These are phyloP conservation scores for Scheffersomyces cryptocercus DNA, from an alignment of 1,139 yeast genomes.

Conservation along the genomic window DNA sequence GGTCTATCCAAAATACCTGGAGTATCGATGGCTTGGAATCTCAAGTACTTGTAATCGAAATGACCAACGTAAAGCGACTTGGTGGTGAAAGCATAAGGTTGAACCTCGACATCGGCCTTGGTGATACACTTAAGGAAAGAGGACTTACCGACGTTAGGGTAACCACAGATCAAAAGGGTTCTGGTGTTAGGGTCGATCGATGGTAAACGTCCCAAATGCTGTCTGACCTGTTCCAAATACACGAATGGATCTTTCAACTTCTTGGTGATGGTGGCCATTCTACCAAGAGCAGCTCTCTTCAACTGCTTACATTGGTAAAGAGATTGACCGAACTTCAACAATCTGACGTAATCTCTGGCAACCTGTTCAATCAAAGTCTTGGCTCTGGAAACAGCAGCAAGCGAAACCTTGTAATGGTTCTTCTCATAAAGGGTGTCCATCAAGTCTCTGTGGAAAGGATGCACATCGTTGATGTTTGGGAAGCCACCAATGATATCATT, in stretches of 20 bases:
- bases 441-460: constrained; percentile 96
- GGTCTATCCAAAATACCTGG: constrained; percentile 99
- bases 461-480: constrained; percentile 96
- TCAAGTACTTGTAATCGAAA: constrained; percentile 93
- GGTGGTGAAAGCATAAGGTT: constrained; percentile 98
- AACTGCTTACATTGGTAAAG: constrained; percentile 97
- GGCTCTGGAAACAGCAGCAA: constrained; percentile 93
- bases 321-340: constrained; percentile 95
- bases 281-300: constrained; percentile 97
- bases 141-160: constrained; percentile 98
- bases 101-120: constrained; percentile 98
- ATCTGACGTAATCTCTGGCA: constrained; percentile 88
- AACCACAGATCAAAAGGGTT: constrained; percentile 95
- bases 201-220: constrained; percentile 97
- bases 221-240: constrained; percentile 97
- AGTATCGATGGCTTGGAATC: constrained; percentile 98
- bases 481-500: constrained; percentile 82
- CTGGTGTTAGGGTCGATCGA: constrained; percentile 98
- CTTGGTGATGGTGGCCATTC: constrained; percentile 98
- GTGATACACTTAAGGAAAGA: constrained; percentile 91
- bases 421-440: constrained; percentile 97
- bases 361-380: constrained; percentile 94
- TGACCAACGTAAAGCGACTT: constrained; percentile 95
- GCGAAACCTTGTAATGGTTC: constrained; percentile 96
- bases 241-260: constrained; percentile 90